Evolutionary conservation across 768 basidiomycete genomes (phyloP).

Genomic region (Russula ochroleuca): DNA sequence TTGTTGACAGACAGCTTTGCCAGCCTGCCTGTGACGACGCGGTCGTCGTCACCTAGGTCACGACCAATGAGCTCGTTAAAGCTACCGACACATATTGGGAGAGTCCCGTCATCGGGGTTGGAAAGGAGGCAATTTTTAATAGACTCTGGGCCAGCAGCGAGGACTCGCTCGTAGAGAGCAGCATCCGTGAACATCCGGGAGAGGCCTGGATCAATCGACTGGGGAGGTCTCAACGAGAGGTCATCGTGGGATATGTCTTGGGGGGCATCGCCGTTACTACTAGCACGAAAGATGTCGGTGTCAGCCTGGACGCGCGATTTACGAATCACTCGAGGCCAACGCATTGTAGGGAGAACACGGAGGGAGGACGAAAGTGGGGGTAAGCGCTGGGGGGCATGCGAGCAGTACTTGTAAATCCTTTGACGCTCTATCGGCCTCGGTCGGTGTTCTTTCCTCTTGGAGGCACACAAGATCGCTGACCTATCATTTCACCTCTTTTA

Average conservation of each 20-base stretch:
- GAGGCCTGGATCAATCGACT: conserved; percentile 29
- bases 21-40: conserved; percentile 35
- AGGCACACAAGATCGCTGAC: not conserved
- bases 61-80: conserved; percentile 44
- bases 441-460: not conserved
- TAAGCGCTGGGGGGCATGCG: not conserved
- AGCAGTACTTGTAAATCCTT: not conserved
- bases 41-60: conserved; percentile 39
- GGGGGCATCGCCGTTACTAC: not conserved
- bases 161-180: conserved; percentile 37
- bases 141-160: conserved; percentile 26
- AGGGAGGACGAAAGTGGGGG: not conserved
- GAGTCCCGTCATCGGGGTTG: not conserved
- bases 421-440: not conserved
- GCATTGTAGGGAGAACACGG: conserved; percentile 3
- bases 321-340: conserved; percentile 13
- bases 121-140: not conserved
- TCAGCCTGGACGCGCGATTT: not conserved
- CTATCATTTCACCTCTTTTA: not conserved
- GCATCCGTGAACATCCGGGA: conserved; percentile 40
- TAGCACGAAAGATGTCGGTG: not conserved
- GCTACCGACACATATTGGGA: conserved; percentile 32
- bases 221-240: not conserved
- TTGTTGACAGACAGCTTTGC: conserved; percentile 40
- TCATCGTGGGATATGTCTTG: conserved; percentile 15